A percentile compares a stretch with the other conserved stretches of the same genome.
Conservation (phyloP, 495 filamentous ascomycete species). For the Penicillium pulvis region DNA sequence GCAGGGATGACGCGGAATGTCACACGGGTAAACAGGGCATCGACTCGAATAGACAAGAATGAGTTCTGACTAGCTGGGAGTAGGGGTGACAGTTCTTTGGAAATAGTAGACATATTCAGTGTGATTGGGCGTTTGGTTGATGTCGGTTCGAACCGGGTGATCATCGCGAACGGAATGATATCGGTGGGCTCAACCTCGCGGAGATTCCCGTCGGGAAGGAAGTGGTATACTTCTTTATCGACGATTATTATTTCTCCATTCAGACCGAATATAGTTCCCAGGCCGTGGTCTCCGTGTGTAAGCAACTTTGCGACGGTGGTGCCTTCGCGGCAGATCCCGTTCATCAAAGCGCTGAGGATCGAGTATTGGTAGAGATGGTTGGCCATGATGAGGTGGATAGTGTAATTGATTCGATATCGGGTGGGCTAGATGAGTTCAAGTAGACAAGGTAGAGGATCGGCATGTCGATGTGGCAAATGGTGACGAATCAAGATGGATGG, state of each 20-base stretch:
- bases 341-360: conserved; percentile 54
- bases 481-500: too few species aligned
- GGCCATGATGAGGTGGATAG: neutral
- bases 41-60: neutral
- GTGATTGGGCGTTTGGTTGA: neutral
- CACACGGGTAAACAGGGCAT: neutral
- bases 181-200: neutral
- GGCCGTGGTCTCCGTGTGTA: conserved; percentile 49
- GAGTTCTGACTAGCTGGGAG: neutral
- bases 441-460: too few species aligned
- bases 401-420: neutral
- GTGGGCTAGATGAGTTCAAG: neutral
- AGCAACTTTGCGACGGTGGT: conserved; percentile 38
- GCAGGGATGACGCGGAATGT: neutral
- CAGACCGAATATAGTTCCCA: conserved; percentile 53
- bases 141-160: neutral
- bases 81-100: neutral
- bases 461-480: too few species aligned
- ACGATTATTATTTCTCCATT: conserved; percentile 56
- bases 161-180: neutral
- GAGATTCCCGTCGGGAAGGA: conserved; percentile 8
- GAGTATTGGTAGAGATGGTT: conserved; percentile 56
- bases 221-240: conserved; percentile 48
- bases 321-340: conserved; percentile 47
- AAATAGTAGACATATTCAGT: neutral